Base-by-base conservation (phyloP, 2,329 filamentous ascomycete species). In the Colletotrichum musicola region DNA sequence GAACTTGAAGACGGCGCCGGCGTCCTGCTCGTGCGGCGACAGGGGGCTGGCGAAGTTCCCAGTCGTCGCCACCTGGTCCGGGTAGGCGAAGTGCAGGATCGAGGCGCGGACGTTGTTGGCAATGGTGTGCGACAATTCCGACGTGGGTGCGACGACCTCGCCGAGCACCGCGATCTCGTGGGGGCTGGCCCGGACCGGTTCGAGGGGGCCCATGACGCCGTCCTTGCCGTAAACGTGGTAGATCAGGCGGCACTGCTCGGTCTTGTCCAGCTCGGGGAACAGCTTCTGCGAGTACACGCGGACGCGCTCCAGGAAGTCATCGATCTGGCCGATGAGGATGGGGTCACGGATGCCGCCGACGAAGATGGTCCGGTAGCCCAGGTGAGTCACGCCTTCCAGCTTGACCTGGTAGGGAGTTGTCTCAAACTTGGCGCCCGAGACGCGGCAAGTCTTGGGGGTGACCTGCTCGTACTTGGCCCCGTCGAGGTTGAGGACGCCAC, bases 1-100 rank as follows among this genome's bases (percentile, higher is more conserved):
- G 71, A 86, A 86, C 58, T 83, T 76, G n/a, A 80, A 77, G 68
- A 78, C 82, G 5, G 79, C 78, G 0, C 85, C 64, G 0, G 71
- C 71, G 25, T 74, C 71, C 40, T 74, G 72, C n/a, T 75, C 74
- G n/a, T 64, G 61, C 0, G 61, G 53, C 1, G 61, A 64, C 14
- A 62, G 27, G 50, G 58, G 58, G 9, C 46, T 62, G 0, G 81
- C 84, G 55, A 88, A 82, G 67, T 88, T 88, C 0, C 86, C 86
- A 0, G 81, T 78, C 0, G 84, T 88, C 0, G 85, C 85, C 18
- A 83, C 82, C 72, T 88, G 86, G 0, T 82, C 81, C 0, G 78
- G 75, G 62, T 88, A 88, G 0, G 82, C 78, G 0, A 76, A 81
- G 69, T 88, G 86, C 58, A 78, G 75, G 72, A 76, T 76, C 4